Evolutionary conservation across 371 early-diverging fungal genomes (phyloP).

Genomic region (Globomyces sp.): DNA sequence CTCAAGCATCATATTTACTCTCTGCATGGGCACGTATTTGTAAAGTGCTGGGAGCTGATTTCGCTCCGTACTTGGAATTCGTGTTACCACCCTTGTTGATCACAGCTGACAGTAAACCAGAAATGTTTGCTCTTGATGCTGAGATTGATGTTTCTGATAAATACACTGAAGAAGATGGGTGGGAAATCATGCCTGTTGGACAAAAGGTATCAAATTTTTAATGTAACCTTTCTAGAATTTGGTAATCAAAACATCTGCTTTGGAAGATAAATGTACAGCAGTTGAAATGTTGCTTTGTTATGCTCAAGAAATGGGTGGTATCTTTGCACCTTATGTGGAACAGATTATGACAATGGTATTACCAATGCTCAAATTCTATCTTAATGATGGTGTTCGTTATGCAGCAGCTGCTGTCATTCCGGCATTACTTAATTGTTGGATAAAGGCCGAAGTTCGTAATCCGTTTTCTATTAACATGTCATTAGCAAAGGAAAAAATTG

Average conservation of each 20-base stretch:
- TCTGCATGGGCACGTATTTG: constrained; percentile 96
- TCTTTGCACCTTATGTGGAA: constrained; percentile 82
- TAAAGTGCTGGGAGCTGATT: constrained; percentile 89
- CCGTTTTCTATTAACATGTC: not conserved
- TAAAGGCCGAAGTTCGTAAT: constrained; percentile 31
- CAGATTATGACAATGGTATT: constrained; percentile 78
- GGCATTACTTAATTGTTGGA: constrained; percentile 60
- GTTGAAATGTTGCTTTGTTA: constrained; percentile 96
- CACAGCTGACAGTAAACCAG: constrained; percentile 85
- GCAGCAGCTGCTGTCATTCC: constrained; percentile 87
- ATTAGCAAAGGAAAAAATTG: constrained; percentile 19
- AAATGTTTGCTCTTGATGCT: constrained; percentile 82
- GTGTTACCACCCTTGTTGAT: constrained; percentile 85
- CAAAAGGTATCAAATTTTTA: constrained; percentile 37
- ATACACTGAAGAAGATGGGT: constrained; percentile 90
- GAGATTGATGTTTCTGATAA: constrained; percentile 83
- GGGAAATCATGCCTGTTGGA: constrained; percentile 88
- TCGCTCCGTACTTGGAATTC: constrained; percentile 85
- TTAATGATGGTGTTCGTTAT: constrained; percentile 93
- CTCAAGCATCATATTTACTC: constrained; percentile 85
- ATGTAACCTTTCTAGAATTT: constrained; percentile 66
- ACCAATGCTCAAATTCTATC: constrained; percentile 90
- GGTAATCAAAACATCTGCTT: constrained; percentile 88
- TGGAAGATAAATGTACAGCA: constrained; percentile 97
- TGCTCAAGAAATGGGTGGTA: constrained; percentile 84